phyloP scores from a whole-genome alignment of 768 basidiomycete genomes.

The Xerocomus potaroensis region DNA sequence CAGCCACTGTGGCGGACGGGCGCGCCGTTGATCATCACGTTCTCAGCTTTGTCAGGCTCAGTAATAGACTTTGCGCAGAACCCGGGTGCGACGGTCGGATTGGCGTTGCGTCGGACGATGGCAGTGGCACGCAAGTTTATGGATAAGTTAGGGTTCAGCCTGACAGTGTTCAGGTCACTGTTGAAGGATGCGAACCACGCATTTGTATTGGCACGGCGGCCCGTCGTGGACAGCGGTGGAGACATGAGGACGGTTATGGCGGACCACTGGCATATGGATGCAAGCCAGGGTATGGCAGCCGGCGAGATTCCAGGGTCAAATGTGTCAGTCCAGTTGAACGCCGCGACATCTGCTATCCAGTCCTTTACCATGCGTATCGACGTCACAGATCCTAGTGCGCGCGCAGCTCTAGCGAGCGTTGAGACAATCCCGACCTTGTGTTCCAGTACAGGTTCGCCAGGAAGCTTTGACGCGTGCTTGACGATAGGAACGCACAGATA shows the following conservation, averaged over 20 bases:
- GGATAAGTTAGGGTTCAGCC: slow-evolving; percentile 5
- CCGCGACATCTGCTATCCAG: neutral
- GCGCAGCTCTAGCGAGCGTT: slow-evolving; percentile 6
- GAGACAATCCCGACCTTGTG: slow-evolving; percentile 6
- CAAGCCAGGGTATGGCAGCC: neutral
- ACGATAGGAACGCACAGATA: slow-evolving; percentile 14
- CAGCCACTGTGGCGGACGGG: slow-evolving; percentile 12
- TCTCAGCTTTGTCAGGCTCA: slow-evolving; percentile 7
- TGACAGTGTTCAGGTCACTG: slow-evolving; percentile 17
- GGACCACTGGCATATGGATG: slow-evolving; percentile 4
- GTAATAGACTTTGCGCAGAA: slow-evolving; percentile 12
- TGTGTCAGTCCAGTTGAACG: slow-evolving; percentile 20
- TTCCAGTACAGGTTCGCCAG: neutral
- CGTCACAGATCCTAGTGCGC: slow-evolving; percentile 18
- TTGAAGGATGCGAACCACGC: slow-evolving; percentile 10
- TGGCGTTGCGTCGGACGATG: slow-evolving; percentile 13
- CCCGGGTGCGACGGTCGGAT: slow-evolving; percentile 9
- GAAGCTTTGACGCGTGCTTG: slow-evolving; percentile 4
- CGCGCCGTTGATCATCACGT: slow-evolving; percentile 21
- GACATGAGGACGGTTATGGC: neutral
- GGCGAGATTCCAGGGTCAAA: neutral
- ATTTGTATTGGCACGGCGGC: slow-evolving; percentile 17
- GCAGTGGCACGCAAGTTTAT: slow-evolving; percentile 6
- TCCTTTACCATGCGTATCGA: slow-evolving; percentile 18
- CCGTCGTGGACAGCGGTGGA: slow-evolving; percentile 4